Evolutionary conservation across 179 eudicot genomes (phyloP), one percentile per base, ranked within the genome.

Genomic region (Spinacia oleracea): DNA sequence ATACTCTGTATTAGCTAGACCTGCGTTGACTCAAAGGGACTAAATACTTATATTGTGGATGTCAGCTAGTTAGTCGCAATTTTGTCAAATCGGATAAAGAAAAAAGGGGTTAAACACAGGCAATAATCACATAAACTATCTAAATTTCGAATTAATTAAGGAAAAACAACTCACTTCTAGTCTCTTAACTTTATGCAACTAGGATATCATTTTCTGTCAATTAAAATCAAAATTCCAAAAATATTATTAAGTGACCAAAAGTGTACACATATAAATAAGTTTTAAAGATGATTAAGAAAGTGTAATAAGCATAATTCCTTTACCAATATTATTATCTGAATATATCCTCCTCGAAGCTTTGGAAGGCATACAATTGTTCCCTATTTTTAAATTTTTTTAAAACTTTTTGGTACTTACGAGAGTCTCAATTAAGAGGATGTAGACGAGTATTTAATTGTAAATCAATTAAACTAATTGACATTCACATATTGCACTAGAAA

Each of bases 301-400:
- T 31, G 23, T 60, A 29, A 8, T 3, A 58, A 45, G 70, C 32
- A 51, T 45, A 45, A 46, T 42, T 35, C 16, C 46, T 29, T 53
- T 16, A 9, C n/a, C 51, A 60, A 21, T 79, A 66, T 67, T 80
- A 74, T 74, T 74, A 80, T 79, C 73, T 79, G 82, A 56, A 73
- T 74, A 80, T 80, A 56, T 80, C 77, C 88, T 81, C 80, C 73
- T 73, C 16, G 34, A 48, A 25, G 50, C 18, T 72, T 20, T 38
- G 21, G 4, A 21, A 77, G 35, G 63, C 23, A 5, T 18, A 48
- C 38, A 12, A 40, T 46, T 64, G 20, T 45, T 5, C 16, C 38
- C 40, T 38, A 6, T 38, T 38, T 38, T 1, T 3, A n/a, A n/a
- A n/a, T 38, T 38, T 38, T 38, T 38, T n/a, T n/a, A n/a, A n/a